Percentiles rank a stretch among this genome's conserved stretches.
Evolutionary conservation across 306 rosid genomes (phyloP).

Genomic region (Prunus campanulata): DNA sequence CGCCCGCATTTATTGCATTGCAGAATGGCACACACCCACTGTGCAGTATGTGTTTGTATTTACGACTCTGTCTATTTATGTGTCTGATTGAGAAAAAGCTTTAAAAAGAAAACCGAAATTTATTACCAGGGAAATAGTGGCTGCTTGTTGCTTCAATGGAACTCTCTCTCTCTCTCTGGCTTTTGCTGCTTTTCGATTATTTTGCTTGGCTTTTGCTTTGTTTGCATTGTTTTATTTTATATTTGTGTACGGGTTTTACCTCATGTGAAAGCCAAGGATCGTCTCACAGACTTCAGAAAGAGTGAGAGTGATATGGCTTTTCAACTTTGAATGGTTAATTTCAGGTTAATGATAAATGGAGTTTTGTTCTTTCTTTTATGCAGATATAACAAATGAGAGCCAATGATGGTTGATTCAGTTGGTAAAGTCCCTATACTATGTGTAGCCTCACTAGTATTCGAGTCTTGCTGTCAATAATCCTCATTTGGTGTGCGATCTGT

Average conservation of each 20-base stretch:
- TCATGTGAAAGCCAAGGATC: neutral
- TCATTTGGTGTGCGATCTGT: fast-evolving
- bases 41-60: neutral
- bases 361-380: neutral
- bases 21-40: neutral
- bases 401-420: too few relatives aligned
- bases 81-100: neutral
- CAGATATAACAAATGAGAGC: too few relatives aligned
- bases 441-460: too few relatives aligned
- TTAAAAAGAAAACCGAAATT: neutral
- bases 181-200: neutral
- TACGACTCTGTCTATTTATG: neutral
- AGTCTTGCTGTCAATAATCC: fast-evolving
- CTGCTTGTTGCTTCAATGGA: neutral
- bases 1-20: conserved; percentile 25
- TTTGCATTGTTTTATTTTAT: neutral
- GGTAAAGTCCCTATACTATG: too few relatives aligned
- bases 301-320: neutral
- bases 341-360: neutral
- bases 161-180: too few relatives aligned
- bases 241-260: neutral
- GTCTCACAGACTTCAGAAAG: neutral
- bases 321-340: neutral
- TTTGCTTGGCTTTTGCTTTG: neutral
- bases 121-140: neutral